phyloP scores from a whole-genome alignment of 164 flowering plant species.

The Sextonia rubra region DNA sequence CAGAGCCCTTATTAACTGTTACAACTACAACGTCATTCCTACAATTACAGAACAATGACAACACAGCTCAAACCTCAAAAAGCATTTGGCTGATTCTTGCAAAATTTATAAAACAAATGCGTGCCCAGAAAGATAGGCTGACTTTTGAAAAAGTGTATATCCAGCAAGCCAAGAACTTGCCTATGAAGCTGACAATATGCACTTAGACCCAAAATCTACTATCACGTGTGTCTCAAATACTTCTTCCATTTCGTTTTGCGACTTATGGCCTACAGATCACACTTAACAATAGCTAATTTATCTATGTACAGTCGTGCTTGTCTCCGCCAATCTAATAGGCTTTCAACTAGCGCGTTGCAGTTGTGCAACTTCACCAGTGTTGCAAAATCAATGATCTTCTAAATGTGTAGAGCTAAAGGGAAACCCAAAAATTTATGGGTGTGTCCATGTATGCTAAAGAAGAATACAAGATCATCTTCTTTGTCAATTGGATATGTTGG shows the following conservation, averaged over 20 bases:
- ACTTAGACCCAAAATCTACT: not conserved
- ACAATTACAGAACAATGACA: constrained; percentile 1
- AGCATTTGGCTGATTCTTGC: not conserved
- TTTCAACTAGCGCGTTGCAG: constrained; percentile 19
- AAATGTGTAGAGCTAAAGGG: constrained; percentile 2
- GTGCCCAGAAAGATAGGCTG: not conserved
- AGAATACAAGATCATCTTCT: constrained; percentile 9
- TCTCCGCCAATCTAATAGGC: constrained; percentile 14
- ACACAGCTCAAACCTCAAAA: not conserved
- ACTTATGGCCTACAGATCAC: not conserved
- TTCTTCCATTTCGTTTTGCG: not conserved
- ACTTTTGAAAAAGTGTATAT: not conserved
- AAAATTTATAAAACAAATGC: not conserved
- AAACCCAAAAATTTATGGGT: constrained; percentile 8
- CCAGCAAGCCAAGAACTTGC: constrained; percentile 5
- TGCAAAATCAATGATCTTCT: not conserved
- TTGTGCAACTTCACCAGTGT: constrained; percentile 20
- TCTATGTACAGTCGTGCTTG: not conserved
- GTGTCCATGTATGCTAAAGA: constrained; percentile 11
- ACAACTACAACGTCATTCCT: not conserved
- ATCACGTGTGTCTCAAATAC: not conserved
- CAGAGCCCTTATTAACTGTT: not conserved
- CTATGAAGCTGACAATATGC: not conserved
- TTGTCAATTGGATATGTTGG: not conserved
- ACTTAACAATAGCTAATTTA: not conserved